Evolutionary conservation across 495 filamentous ascomycete genomes (phyloP).

Genomic region (Saxophila tyrrhenica): DNA sequence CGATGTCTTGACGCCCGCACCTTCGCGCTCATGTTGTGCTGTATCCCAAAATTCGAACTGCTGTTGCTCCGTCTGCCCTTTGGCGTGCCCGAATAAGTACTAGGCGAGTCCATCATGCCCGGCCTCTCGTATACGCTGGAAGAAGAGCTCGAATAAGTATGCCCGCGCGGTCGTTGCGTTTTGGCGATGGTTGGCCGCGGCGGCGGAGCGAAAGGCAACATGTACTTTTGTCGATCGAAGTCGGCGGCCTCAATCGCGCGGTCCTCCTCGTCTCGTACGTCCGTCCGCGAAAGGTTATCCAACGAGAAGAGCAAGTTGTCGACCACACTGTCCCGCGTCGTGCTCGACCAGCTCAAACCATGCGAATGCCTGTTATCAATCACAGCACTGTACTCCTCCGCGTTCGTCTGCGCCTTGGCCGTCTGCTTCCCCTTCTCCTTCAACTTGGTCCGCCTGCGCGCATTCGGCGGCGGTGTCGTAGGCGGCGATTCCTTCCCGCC

Average conservation of each 20-base stretch:
- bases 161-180: conserved; percentile 44
- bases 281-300: conserved; percentile 57
- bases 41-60: conserved; percentile 59
- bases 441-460: background rate
- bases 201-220: conserved; percentile 24
- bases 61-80: conserved; percentile 66
- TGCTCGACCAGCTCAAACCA: conserved; percentile 17
- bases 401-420: background rate
- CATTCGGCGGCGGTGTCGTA: conserved; percentile 9
- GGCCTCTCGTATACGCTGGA: conserved; percentile 59
- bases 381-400: background rate
- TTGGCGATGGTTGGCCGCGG: background rate
- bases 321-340: conserved; percentile 20
- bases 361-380: conserved; percentile 14
- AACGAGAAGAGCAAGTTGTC: conserved; percentile 87
- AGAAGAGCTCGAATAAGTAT: conserved; percentile 55
- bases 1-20: conserved; percentile 32
- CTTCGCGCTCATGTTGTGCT: conserved; percentile 54
- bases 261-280: conserved; percentile 36
- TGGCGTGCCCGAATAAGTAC: conserved; percentile 46
- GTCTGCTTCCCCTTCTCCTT: conserved; percentile 13
- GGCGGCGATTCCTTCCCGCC: conserved; percentile 2
- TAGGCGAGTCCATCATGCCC: conserved; percentile 46
- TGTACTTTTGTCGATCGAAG: conserved; percentile 10
- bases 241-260: conserved; percentile 16